Percentiles rank a stretch among this genome's conserved stretches.
These are phyloP conservation scores for Neurospora discreta DNA, from an alignment of 495 filamentous ascomycete species.

Conservation along the genomic window DNA sequence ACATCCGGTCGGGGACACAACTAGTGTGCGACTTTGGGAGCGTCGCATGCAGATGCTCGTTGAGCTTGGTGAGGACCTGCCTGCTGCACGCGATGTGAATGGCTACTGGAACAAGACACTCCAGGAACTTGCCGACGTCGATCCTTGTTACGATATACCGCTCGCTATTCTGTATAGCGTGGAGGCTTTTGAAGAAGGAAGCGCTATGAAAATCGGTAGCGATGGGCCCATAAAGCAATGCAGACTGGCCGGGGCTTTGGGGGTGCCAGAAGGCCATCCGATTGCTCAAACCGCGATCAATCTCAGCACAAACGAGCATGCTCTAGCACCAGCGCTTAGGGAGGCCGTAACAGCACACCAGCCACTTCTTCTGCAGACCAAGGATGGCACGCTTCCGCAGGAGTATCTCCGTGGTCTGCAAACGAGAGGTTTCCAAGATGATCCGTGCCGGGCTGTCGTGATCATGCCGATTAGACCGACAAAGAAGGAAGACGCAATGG, in stretches of 20 bases:
- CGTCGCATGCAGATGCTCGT: slow-evolving; percentile 30
- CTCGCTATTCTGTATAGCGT: slow-evolving; percentile 49
- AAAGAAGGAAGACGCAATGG: slow-evolving; percentile 41
- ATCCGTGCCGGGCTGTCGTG: slow-evolving; percentile 45
- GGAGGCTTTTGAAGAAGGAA: slow-evolving; percentile 24
- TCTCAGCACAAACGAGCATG: slow-evolving; percentile 36
- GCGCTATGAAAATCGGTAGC: slow-evolving; percentile 27
- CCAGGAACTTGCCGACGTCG: slow-evolving; percentile 16
- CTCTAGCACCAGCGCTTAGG: slow-evolving; percentile 42
- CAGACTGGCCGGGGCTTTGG: slow-evolving; percentile 45
- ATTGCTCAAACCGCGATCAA: slow-evolving; percentile 40
- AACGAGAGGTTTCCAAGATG: slow-evolving; percentile 46
- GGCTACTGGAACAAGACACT: slow-evolving; percentile 26
- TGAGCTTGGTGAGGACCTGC: slow-evolving; percentile 21
- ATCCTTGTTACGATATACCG: slow-evolving; percentile 40
- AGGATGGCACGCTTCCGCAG: slow-evolving; percentile 41
- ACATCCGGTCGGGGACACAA: slow-evolving; percentile 24
- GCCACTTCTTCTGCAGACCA: slow-evolving; percentile 41
- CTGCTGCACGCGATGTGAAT: slow-evolving; percentile 20
- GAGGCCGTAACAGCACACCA: slow-evolving; percentile 44
- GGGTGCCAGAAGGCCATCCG: slow-evolving; percentile 45
- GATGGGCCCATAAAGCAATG: slow-evolving; percentile 34
- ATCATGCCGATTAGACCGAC: slow-evolving; percentile 52
- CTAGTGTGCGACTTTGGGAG: slow-evolving; percentile 26
- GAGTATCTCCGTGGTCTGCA: slow-evolving; percentile 42